A percentile compares a stretch with the other conserved stretches of the same genome.
These are phyloP conservation scores for Strobilomyces dryophilus DNA, from an alignment of 768 basidiomycete species.

Conservation along the genomic window DNA sequence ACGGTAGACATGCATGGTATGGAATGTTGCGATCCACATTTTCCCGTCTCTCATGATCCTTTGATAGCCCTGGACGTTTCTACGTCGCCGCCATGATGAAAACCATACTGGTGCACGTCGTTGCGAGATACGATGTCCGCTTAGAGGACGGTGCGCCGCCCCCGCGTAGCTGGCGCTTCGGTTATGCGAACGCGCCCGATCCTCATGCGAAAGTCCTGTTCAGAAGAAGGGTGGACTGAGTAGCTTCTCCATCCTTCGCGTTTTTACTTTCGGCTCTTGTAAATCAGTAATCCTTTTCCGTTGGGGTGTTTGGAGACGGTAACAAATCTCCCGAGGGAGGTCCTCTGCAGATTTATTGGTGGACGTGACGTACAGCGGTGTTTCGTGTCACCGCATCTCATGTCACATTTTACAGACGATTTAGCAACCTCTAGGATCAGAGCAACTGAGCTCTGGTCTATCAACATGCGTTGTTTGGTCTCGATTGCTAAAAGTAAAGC, in stretches of 20 bases:
- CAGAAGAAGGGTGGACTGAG: neutral
- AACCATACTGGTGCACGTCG: neutral
- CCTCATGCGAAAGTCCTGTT: neutral
- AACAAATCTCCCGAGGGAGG: no score
- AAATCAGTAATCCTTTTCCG: no score
- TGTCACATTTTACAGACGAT: no score
- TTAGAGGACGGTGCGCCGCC: neutral
- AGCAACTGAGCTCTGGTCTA: no score
- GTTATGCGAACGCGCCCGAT: neutral
- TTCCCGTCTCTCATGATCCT: neutral
- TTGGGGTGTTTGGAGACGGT: no score
- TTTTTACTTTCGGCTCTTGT: no score
- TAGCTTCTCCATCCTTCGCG: neutral
- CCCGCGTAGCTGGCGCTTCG: neutral
- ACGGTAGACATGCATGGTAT: neutral
- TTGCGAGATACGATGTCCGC: neutral
- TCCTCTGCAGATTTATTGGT: no score
- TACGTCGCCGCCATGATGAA: neutral
- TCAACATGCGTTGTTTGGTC: no score
- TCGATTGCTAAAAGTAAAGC: no score
- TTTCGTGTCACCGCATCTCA: no score
- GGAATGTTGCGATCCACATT: neutral
- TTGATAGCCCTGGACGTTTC: neutral
- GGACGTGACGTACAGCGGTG: no score
- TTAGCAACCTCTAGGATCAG: no score